These are phyloP conservation scores for thale cress (Arabidopsis thaliana) DNA, from an alignment of 345 rosid genomes.

Conservation along the genomic window TAIR10.1 NC_003070.9:26862501-26863000, in stretches of 20 bases:
- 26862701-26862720: conserved; percentile 85
- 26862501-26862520: conserved; percentile 81
- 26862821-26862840: conserved; percentile 87
- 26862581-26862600: neutral
- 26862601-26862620: conserved; percentile 51
- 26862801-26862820: conserved; percentile 82
- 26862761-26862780: neutral
- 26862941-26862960: neutral
- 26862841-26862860: conserved; percentile 86
- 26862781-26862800: neutral
- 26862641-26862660: conserved; percentile 86
- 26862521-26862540: conserved; percentile 97
- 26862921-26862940: conserved; percentile 23
- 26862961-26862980: neutral
- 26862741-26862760: neutral
- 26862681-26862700: conserved; percentile 91
- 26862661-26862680: conserved; percentile 69
- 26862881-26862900: conserved; percentile 63
- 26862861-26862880: conserved; percentile 76
- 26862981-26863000: conserved; percentile 54
- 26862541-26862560: conserved; percentile 13
- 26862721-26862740: conserved; percentile 31
- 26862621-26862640: conserved; percentile 89
- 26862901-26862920: conserved; percentile 6
- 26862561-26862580: conserved; percentile 9